Percentiles rank a stretch among this genome's conserved stretches.
Evolutionary conservation across 768 basidiomycete species (phyloP).

Genomic region (Calocera cornea): DNA sequence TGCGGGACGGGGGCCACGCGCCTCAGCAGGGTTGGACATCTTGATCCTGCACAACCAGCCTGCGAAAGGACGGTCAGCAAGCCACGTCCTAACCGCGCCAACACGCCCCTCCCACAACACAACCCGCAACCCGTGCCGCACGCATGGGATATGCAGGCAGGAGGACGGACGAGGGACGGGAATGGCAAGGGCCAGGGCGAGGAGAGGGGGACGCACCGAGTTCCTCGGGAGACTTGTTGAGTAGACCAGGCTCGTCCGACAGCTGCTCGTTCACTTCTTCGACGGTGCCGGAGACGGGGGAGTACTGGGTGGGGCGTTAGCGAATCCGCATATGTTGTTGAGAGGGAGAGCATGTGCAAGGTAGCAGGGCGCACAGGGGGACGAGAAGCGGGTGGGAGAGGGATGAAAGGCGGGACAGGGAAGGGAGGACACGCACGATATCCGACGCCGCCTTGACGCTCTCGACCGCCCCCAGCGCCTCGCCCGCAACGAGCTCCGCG

Average conservation of each 20-base stretch:
- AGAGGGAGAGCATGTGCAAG: too few species aligned
- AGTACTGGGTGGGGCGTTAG: conserved; percentile 42
- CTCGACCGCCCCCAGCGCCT: conserved; percentile 81
- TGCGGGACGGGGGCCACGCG: too few species aligned
- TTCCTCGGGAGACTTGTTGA: conserved; percentile 79
- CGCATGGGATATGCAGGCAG: neutral
- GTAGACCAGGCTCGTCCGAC: conserved; percentile 50
- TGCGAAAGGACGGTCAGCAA: conserved; percentile 24
- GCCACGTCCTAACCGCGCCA: too few species aligned
- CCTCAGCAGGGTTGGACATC: conserved; percentile 63
- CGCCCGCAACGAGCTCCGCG: conserved; percentile 41
- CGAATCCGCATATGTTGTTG: too few species aligned
- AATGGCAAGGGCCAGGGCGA: neutral
- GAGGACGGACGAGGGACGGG: neutral
- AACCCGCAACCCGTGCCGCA: too few species aligned
- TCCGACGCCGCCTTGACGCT: conserved; percentile 95
- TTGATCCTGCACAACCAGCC: conserved; percentile 96
- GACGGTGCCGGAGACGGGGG: conserved; percentile 79
- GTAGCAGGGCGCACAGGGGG: conserved; percentile 16
- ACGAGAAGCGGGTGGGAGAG: neutral
- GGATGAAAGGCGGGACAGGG: neutral
- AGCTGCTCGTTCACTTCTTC: conserved; percentile 65
- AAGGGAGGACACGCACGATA: conserved; percentile 39
- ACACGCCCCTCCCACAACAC: too few species aligned
- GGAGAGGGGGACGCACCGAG: conserved; percentile 43